phyloP scores from a whole-genome alignment of 768 basidiomycete species.

The Boletus sensibilis region DNA sequence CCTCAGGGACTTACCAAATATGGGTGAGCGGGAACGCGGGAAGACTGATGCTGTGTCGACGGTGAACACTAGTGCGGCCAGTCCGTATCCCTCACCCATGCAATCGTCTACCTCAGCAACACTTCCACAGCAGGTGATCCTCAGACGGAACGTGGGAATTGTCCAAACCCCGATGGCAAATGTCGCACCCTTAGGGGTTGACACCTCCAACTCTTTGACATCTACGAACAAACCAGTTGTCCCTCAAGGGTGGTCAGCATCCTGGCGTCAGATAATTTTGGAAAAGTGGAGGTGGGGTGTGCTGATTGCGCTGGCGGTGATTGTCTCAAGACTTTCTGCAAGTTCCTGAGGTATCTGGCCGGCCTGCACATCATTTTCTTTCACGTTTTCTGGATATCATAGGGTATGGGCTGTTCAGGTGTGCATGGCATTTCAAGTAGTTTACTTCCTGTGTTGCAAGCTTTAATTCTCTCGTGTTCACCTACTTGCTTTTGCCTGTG shows the following conservation, averaged over 20 bases:
- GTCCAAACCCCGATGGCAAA: slow-evolving; percentile 21
- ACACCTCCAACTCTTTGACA: slow-evolving; percentile 21
- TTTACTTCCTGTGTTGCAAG: slow-evolving; percentile 15
- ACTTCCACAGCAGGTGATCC: slow-evolving; percentile 19
- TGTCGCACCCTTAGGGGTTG: slow-evolving; percentile 8
- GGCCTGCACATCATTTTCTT: slow-evolving; percentile 5
- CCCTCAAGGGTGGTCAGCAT: slow-evolving; percentile 53
- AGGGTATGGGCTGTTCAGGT: slow-evolving; percentile 18
- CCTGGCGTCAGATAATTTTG: slow-evolving; percentile 67
- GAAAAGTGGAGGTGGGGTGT: slow-evolving; percentile 87
- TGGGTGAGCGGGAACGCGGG: slow-evolving; percentile 80
- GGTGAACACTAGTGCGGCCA: slow-evolving; percentile 18
- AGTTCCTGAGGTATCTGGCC: slow-evolving; percentile 28
- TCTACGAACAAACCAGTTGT: slow-evolving; percentile 31
- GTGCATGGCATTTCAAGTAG: slow-evolving; percentile 16
- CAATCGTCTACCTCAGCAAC: slow-evolving; percentile 23
- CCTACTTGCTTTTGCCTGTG: slow-evolving; percentile 11
- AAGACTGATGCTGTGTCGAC: slow-evolving; percentile 36
- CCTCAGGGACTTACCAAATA: slow-evolving; percentile 82
- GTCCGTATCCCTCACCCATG: slow-evolving; percentile 15
- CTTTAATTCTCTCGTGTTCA: slow-evolving; percentile 11
- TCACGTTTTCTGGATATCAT: slow-evolving; percentile 15
- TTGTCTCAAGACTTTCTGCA: slow-evolving; percentile 75
- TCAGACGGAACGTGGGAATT: slow-evolving; percentile 20
- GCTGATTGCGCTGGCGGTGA: slow-evolving; percentile 71